Percentiles rank a stretch among this genome's conserved stretches.
phyloP scores from a whole-genome alignment of 2,329 filamentous ascomycete species.

The Fusarium sp. region DNA sequence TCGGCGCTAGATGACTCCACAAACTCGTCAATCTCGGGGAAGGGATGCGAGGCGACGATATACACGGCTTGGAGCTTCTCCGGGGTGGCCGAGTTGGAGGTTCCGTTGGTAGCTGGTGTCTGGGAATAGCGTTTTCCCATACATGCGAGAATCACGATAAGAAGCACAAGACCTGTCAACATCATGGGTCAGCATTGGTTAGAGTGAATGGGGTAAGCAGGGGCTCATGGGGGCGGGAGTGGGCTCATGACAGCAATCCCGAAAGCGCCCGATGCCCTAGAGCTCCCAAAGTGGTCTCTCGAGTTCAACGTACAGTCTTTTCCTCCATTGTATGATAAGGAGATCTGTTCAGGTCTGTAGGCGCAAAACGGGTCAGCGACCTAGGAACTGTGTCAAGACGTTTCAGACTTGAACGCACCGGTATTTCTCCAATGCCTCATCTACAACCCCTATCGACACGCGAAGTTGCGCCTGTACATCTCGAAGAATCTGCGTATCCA shows the following conservation, averaged over 20 bases:
- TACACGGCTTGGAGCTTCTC: conserved; percentile 81
- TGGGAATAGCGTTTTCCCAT: conserved; percentile 56
- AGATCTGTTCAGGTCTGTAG: conserved; percentile 78
- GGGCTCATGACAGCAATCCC: background rate
- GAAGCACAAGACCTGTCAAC: conserved; percentile 76
- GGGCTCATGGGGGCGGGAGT: background rate
- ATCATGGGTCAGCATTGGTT: background rate
- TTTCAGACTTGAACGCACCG: conserved; percentile 59
- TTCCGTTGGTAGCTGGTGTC: conserved; percentile 35
- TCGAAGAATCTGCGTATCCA: conserved; percentile 67
- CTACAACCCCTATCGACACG: conserved; percentile 78
- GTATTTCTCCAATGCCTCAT: conserved; percentile 80
- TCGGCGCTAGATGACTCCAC: conserved; percentile 72
- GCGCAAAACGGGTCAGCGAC: conserved; percentile 17
- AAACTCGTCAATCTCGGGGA: conserved; percentile 87
- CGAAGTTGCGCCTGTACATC: conserved; percentile 81
- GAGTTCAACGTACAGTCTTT: conserved; percentile 75
- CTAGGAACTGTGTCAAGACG: background rate
- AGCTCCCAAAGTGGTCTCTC: background rate
- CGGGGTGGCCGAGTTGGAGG: conserved; percentile 49
- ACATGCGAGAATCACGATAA: conserved; percentile 84
- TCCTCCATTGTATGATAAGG: conserved; percentile 95
- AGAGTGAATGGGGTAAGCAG: background rate
- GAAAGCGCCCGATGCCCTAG: background rate
- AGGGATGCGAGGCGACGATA: conserved; percentile 86